Conservation (phyloP, 345 rosid genomes). For the Combretum micranthum region DNA sequence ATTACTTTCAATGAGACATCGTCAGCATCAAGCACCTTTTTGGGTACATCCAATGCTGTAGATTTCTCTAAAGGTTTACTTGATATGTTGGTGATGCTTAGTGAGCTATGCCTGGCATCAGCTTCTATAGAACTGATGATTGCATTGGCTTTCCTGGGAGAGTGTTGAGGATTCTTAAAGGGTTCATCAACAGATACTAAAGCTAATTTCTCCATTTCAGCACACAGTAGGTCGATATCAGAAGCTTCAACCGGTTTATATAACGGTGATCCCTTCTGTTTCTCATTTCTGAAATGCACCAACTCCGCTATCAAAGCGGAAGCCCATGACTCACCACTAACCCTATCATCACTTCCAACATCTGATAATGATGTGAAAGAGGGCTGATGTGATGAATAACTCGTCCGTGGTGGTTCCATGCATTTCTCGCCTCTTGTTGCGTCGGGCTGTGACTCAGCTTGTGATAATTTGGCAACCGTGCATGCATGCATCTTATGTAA, state of each 20-base stretch:
- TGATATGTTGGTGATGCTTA: slow-evolving; percentile 14
- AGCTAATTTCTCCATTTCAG: slow-evolving; percentile 88
- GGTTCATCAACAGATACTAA: slow-evolving; percentile 42
- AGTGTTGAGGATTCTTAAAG: slow-evolving; percentile 22
- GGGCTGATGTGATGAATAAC: slow-evolving; percentile 31
- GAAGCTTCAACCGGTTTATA: slow-evolving; percentile 47
- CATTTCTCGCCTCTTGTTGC: slow-evolving; percentile 36
- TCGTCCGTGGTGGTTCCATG: slow-evolving; percentile 32
- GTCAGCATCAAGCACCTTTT: slow-evolving; percentile 9
- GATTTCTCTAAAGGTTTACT: slow-evolving; percentile 20
- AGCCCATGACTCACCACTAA: slow-evolving; percentile 69
- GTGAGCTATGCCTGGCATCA: not conserved
- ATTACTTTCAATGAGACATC: slow-evolving; percentile 13
- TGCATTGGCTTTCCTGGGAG: slow-evolving; percentile 18
- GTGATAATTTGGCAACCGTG: slow-evolving; percentile 55
- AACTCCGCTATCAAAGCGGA: slow-evolving; percentile 66
- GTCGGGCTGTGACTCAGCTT: slow-evolving; percentile 51
- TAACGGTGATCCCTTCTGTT: slow-evolving; percentile 31
- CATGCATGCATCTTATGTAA: slow-evolving; percentile 56
- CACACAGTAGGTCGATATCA: slow-evolving; percentile 83
- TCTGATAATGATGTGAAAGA: slow-evolving; percentile 60
- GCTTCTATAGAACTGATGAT: slow-evolving; percentile 18
- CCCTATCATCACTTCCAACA: slow-evolving; percentile 61
- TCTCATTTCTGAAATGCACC: slow-evolving; percentile 59
- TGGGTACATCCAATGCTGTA: slow-evolving; percentile 14